These are phyloP conservation scores for Nitzschia inconspicua DNA, from an alignment of 108 stramenopile species.

Conservation along the genomic window DNA sequence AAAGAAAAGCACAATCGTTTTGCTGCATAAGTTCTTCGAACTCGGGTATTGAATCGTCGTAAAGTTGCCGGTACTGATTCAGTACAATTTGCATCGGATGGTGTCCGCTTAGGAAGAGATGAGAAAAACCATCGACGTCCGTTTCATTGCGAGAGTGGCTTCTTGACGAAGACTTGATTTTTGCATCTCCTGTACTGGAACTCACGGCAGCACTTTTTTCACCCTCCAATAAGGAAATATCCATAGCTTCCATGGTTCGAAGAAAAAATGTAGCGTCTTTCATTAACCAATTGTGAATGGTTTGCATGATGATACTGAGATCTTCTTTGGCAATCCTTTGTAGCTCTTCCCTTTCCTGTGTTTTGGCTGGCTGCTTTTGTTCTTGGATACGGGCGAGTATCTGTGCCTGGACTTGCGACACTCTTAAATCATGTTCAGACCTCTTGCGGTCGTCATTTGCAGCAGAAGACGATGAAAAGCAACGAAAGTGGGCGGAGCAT, in stretches of 20 bases:
- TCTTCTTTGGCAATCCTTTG: too few species aligned
- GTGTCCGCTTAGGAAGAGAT: neutral
- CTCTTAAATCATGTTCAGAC: too few species aligned
- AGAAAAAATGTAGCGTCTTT: constrained; percentile 38
- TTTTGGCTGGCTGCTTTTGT: too few species aligned
- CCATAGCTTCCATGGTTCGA: constrained; percentile 41
- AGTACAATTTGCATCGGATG: constrained; percentile 18
- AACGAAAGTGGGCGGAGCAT: too few species aligned
- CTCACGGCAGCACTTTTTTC: neutral
- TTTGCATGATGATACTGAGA: constrained; percentile 1
- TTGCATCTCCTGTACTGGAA: neutral
- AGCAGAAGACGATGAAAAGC: too few species aligned
- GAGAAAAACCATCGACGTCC: neutral
- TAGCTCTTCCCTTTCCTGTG: too few species aligned
- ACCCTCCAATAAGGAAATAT: constrained; percentile 9
- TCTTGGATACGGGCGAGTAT: too few species aligned
- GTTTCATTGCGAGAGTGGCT: neutral
- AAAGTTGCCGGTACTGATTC: constrained; percentile 46
- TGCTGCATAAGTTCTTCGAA: constrained; percentile 16
- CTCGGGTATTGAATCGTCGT: constrained; percentile 45
- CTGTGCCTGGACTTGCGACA: too few species aligned
- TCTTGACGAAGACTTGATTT: neutral
- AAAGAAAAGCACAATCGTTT: neutral
- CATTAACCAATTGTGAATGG: constrained; percentile 29
- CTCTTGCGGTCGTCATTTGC: too few species aligned